Base-by-base conservation (phyloP, 2,329 filamentous ascomycete species). In the Penicillium capsulatum region DNA sequence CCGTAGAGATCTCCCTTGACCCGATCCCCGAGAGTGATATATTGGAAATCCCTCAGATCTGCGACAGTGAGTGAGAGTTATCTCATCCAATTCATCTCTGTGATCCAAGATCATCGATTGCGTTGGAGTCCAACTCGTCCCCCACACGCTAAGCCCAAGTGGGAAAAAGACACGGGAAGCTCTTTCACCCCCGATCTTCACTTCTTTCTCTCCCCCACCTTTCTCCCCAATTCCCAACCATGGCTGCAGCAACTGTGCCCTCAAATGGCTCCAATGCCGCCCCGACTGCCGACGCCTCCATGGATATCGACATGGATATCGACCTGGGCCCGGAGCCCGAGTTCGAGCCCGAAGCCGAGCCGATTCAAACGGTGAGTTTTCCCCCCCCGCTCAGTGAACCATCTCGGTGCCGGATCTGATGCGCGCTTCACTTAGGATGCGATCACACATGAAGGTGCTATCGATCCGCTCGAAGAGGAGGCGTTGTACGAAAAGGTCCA, bases 221-320 rank as follows among this genome's bases (percentile, higher is more conserved):
- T 30, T 17, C 7, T 8, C 11, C 19, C 24, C 14, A n/a, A n/a
- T 28, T 28, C 10, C 30, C 24, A 7, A 11, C 28, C 13, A 44
- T 37, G 27, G 17, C 36, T 34, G 40, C 44, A 31, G 26, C 26
- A 11, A 28, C 16, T 30, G 34, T 34, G 24, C 34, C 38, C 19
- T 38, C 39, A 11, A 45, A 42, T 28, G 44, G 39, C 8, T 20
- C 34, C 10, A 29, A 39, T 5, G 38, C 36, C 11, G 16, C 36
- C 15, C 30, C 50, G n/a, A 36, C 49, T 28, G 62, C 59, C 46
- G 61, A 67, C 36, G 48, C 50, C 24, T 53, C 53, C 42, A 73
- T 86, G 81, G 83, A 88, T 64, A 81, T 87, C 40, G 83, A 86
- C 48, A 85, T 87, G 80, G 83, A 81, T 54, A 71, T 86, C 50